Evolutionary conservation across 1,139 yeast genomes (phyloP), one percentile per base, ranked within the genome.

Genomic region (Pichia terricola): DNA sequence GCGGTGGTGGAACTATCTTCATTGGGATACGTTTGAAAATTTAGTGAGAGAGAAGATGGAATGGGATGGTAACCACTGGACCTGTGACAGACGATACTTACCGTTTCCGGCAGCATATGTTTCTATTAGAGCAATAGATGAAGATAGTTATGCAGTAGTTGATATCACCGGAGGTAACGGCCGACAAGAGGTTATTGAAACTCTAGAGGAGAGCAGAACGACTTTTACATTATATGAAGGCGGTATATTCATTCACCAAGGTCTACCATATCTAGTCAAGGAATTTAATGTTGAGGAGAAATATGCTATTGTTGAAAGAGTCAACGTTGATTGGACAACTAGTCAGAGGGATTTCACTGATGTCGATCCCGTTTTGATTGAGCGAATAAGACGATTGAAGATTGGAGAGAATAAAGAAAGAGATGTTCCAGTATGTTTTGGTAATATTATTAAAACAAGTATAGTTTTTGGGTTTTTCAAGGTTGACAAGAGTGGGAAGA

Each of bases 211-310:
- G 3, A 81, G 86, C 40, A 72, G 98, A 53, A 86, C 94, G 0
- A 81, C 89, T 42, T 91, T 91, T 59, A 87, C 97, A 0, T 61
- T 91, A 1, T 94, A 94, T 60, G 97, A 91, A 60, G 99, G 98
- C 1, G 98, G 94, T 0, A 88, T 91, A 1, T 88, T 85, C 53
- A 73, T 91, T 40, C 97, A 91, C 58, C 97, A 91, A 61, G 99
- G 99, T 3, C 72, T 77, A 48, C 87, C 96, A 0, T 89, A 88
- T 57, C 60, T 94, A 34, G 89, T 94, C 0, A 76, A 82, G 45
- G 95, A 88, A 53, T 83, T 91, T 56, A 83, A 88, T 53, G 69
- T 83, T 0, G 85, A 84, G 32, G 81, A 77, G 11, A 72, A 71
- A 45, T 85, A 66, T 62, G 97, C 97, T 0, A 81, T 81, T 50